Evolutionary conservation across 2,329 filamentous ascomycete species (phyloP).

Genomic region (Penicillium oxalicum): DNA sequence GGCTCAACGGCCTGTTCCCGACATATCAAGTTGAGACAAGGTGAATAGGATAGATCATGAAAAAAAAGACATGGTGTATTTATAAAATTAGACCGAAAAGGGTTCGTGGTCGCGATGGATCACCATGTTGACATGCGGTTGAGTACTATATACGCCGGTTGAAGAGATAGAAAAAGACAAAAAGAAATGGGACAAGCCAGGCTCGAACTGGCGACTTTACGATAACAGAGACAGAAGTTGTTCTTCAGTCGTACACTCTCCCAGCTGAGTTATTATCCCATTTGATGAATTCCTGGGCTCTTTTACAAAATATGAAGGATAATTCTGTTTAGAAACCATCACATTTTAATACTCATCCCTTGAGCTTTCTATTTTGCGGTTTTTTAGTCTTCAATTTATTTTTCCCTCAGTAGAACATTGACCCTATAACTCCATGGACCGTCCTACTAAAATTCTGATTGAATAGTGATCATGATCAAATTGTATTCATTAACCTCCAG

Average conservation of each 20-base stretch:
- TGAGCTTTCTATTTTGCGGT: too few species aligned
- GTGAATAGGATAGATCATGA: too few species aligned
- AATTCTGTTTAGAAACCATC: too few species aligned
- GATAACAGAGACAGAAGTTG: constrained; percentile 3
- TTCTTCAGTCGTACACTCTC: constrained; percentile 4
- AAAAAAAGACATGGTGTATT: not conserved
- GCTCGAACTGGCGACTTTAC: constrained; percentile 3
- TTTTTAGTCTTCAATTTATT: too few species aligned
- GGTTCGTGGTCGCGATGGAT: too few species aligned
- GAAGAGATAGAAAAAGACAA: not conserved
- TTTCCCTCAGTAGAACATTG: too few species aligned
- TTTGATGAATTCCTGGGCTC: not conserved
- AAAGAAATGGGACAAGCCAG: constrained; percentile 4
- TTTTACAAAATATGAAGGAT: not conserved
- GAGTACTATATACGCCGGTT: too few species aligned
- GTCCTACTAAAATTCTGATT: not conserved
- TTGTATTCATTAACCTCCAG: constrained; percentile 9
- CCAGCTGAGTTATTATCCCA: constrained; percentile 4
- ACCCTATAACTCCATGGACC: too few species aligned
- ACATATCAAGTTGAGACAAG: too few species aligned
- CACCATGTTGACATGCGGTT: too few species aligned
- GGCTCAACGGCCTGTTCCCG: too few species aligned
- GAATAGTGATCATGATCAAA: not conserved
- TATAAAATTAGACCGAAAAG: not conserved
- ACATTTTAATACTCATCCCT: too few species aligned